Base-by-base conservation (phyloP, 2,329 filamentous ascomycete species). In the Penicillium sp. region DNA sequence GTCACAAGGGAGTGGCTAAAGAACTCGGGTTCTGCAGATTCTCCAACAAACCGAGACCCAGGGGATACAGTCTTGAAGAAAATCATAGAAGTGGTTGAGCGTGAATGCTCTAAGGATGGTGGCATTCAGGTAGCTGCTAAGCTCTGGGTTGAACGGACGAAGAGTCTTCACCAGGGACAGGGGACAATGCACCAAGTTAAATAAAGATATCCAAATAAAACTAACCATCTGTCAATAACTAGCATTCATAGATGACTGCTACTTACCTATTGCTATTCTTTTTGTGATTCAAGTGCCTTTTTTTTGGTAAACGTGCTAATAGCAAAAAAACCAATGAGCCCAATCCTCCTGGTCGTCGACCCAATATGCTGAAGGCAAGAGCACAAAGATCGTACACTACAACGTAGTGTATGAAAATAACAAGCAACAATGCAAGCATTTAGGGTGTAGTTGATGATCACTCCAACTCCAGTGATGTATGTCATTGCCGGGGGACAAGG, bases 31-130 rank as follows among this genome's bases (percentile, higher is more conserved):
- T 27, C 36, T 27, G 12, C 21, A n/a, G 33, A 31, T 23, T 33
- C 17, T 38, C 4, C 5, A 29, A n/a, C 9, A 4, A 6, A 7
- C 9, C 5, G 6, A 3, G n/a, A 19, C 8, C 23, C 15, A 10
- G 8, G 3, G 4, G 39, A 35, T 44, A 33, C 39, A 3, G 43
- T 61, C 12, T 8, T 48, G 13, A 45, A 82, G n/a, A 85, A 82
- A 62, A 83, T 89, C 8, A 76, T 79, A 58, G 83, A 83, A 63
- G 72, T 96, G 51, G 80, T 90, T 48, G 84, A 85, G 55, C 73
- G 77, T 39, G 82, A 85, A 60, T 79, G 77, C 61, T 53, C 45
- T 43, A 74, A 77, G 65, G 77, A 79, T 50, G 78, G 75, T 10
- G 76, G 77, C 6, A 60, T 83, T 43, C 68, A 73, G 17, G 66